A percentile compares a stretch with the other conserved stretches of the same genome.
Evolutionary conservation across 2,329 filamentous ascomycete genomes (phyloP).

Genomic region (Cryphonectria parasitica): DNA sequence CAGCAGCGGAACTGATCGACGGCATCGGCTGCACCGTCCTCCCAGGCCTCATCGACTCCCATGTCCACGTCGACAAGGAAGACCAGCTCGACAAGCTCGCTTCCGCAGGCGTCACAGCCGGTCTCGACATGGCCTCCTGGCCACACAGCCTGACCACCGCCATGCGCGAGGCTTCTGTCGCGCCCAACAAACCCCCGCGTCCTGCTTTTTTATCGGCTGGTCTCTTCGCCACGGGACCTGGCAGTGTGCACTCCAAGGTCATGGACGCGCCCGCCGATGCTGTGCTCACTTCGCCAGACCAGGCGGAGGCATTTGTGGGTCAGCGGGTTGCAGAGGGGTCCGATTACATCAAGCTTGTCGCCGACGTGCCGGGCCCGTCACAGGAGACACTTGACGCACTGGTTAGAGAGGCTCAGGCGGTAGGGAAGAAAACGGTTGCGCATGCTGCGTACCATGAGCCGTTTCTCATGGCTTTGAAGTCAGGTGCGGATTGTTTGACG

Average conservation of each 20-base stretch:
- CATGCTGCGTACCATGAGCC: slow-evolving; percentile 1
- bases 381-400: slow-evolving; percentile 9
- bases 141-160: neutral
- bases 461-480: neutral
- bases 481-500: slow-evolving; percentile 9
- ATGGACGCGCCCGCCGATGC: neutral
- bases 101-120: neutral
- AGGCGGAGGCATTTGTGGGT: neutral
- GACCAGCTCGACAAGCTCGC: slow-evolving; percentile 9
- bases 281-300: neutral
- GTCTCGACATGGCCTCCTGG: slow-evolving; percentile 6
- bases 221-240: neutral
- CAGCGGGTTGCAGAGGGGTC: neutral
- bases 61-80: slow-evolving; percentile 2
- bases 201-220: neutral
- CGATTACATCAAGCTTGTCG: slow-evolving; percentile 10
- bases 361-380: slow-evolving; percentile 6
- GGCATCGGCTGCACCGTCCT: slow-evolving; percentile 1
- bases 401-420: neutral
- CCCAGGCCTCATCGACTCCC: slow-evolving; percentile 7
- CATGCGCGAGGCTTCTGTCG: neutral
- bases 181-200: neutral
- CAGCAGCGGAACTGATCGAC: neutral
- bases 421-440: slow-evolving; percentile 1
- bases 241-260: neutral